Evolutionary conservation across 75 land plant genomes (phyloP).

Genomic region (Sequoiadendron giganteum): DNA sequence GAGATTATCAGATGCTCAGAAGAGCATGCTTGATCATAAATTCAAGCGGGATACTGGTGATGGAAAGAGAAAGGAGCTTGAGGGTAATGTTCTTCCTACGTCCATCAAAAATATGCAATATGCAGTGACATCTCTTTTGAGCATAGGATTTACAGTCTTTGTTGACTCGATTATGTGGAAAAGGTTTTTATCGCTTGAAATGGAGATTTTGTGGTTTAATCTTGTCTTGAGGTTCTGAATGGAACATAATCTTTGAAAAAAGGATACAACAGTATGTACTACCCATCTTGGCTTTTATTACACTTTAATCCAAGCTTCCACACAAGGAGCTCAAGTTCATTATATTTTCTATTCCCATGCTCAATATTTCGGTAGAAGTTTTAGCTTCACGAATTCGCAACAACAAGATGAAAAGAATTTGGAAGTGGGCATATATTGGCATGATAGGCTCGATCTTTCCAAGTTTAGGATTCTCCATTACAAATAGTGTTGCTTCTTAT

Average conservation of each 20-base stretch:
- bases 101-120: no score
- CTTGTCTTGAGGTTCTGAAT: no score
- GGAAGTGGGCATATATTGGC: conserved; percentile 46
- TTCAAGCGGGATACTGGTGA: no score
- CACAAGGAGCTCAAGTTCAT: conserved; percentile 99
- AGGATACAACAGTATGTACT: conserved; percentile 55
- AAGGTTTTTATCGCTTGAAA: no score
- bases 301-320: conserved; percentile 93
- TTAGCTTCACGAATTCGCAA: conserved; percentile 79
- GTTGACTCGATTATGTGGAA: no score
- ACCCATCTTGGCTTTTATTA: conserved; percentile 75
- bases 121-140: no score
- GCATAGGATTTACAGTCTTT: no score
- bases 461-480: conserved; percentile 68
- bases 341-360: conserved; percentile 78
- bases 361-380: conserved; percentile 85
- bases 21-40: no score
- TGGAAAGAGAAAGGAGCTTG: no score
- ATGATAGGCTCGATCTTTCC: conserved; percentile 51
- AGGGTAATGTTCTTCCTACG: no score
- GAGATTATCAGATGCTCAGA: no score
- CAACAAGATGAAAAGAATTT: conserved; percentile 70
- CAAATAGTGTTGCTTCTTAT: conserved; percentile 80
- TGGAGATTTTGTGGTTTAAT: no score
- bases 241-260: conserved; percentile 68